Base-by-base conservation (phyloP, 2,329 filamentous ascomycete species). In the Emergomyces pasteurianus region DNA sequence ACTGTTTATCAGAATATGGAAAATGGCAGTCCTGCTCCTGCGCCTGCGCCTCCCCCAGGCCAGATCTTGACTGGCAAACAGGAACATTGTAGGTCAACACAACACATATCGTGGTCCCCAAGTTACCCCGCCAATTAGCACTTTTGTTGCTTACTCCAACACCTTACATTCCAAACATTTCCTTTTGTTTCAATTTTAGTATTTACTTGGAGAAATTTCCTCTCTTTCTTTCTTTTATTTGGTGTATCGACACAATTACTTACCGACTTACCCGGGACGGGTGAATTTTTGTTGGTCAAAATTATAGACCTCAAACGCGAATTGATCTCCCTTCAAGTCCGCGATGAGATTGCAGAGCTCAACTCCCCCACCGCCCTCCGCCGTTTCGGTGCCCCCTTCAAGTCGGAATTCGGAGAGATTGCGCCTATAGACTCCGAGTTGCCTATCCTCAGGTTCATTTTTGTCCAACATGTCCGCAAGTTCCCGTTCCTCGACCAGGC, bases 401-500 rank as follows among this genome's bases (percentile, higher is more conserved):
- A 85, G 72, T 96, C 92, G 54, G 89, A 96, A 59, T 86, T 88
- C 63, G 94, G 94, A 65, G 94, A 99, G 74, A 88, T 99, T 28
- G 87, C 91, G 3, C 94, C 94, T 16, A 83, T 95, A 63, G 91
- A 99, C 71, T 96, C 92, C 1, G 92, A 97, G 68, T 81, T 99
- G 34, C 94, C 94, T 21, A 88, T 99, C 64, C 80, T 99, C 63
- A 85, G 94, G 66, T 97, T 94, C 77, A 96, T 99, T 70, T 99
- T 99, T 72, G 94, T 97, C 60, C 88, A 97, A 72, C 92, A 97
- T 85, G 86, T 99, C 62, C 90, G 94, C 70, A 95, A 97, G 69
- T 99, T 99, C 69, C 94, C 94, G 0, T 99, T 99, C 71, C 83
- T 99, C 65, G 91, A 99, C 75, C 90, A 95, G 80, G 94, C 94